These are phyloP conservation scores for Epichloe gansuensis DNA, from an alignment of 2,329 filamentous ascomycete genomes.

Conservation along the genomic window DNA sequence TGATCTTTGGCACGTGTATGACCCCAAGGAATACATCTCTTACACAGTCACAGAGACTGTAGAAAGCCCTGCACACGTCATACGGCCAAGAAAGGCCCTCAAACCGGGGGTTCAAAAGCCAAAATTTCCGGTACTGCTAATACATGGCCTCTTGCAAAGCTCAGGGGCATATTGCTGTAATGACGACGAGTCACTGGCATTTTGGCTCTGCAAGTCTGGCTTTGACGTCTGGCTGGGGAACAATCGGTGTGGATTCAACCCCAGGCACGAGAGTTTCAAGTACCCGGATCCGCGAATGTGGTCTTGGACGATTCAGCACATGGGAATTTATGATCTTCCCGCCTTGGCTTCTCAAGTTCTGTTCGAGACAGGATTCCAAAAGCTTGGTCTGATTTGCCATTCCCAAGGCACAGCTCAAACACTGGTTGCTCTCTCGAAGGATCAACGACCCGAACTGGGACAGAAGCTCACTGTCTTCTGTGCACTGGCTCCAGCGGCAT, in stretches of 20 bases:
- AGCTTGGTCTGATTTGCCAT: constrained; percentile 74
- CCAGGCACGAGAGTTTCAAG: constrained; percentile 59
- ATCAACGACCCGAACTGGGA: constrained; percentile 76
- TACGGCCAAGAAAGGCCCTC: constrained; percentile 26
- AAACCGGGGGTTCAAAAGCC: constrained; percentile 30
- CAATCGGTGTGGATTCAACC: constrained; percentile 77
- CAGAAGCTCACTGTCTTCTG: constrained; percentile 81
- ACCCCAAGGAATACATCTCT: constrained; percentile 58
- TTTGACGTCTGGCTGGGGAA: constrained; percentile 96
- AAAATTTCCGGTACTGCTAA: constrained; percentile 73
- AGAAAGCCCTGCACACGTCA: constrained; percentile 4
- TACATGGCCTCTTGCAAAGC: constrained; percentile 81
- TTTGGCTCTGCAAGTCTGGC: constrained; percentile 82
- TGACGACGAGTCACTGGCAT: constrained; percentile 80
- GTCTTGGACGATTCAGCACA: constrained; percentile 91
- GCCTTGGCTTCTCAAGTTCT: constrained; percentile 72
- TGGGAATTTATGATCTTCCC: constrained; percentile 80
- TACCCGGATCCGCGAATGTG: constrained; percentile 82
- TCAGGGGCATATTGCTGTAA: constrained; percentile 82
- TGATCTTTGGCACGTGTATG: constrained; percentile 78
- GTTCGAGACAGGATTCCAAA: constrained; percentile 68
- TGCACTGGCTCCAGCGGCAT: constrained; percentile 78
- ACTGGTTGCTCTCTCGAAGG: constrained; percentile 77
- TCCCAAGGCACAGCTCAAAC: constrained; percentile 87
- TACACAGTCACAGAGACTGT: neutral